These are phyloP conservation scores for Cercophora sp. DNA, from an alignment of 495 filamentous ascomycete species.

Conservation along the genomic window DNA sequence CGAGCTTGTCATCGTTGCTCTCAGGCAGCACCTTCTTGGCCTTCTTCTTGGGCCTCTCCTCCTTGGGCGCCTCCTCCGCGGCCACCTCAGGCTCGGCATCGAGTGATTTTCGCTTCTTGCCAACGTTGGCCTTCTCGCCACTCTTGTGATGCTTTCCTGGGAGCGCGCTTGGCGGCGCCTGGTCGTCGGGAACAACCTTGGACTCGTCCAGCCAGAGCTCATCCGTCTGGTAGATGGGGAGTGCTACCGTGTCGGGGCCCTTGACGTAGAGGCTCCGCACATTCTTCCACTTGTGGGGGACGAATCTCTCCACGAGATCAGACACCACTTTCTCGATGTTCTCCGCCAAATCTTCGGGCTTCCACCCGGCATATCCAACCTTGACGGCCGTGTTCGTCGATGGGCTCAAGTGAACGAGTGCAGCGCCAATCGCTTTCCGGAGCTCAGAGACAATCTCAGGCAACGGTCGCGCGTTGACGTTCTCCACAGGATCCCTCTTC, in stretches of 20 bases:
- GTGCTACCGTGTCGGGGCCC: constrained; percentile 73
- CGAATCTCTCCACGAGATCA: constrained; percentile 66
- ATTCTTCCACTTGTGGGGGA: constrained; percentile 80
- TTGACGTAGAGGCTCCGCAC: constrained; percentile 84
- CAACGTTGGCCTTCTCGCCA: constrained; percentile 53
- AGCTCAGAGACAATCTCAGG: constrained; percentile 65
- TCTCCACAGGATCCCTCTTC: constrained; percentile 31
- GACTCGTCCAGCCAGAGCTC: constrained; percentile 83
- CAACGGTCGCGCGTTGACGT: constrained; percentile 39
- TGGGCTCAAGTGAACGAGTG: constrained; percentile 51
- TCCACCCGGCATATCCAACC: constrained; percentile 68
- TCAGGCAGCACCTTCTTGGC: constrained; percentile 38
- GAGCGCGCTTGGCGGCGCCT: constrained; percentile 44
- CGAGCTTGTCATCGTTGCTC: constrained; percentile 16
- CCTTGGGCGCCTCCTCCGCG: constrained; percentile 39
- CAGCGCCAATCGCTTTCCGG: constrained; percentile 61
- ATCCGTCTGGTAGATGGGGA: constrained; percentile 88
- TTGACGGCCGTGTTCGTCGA: constrained; percentile 47
- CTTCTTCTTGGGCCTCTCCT: constrained; percentile 51
- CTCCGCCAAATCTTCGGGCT: constrained; percentile 67
- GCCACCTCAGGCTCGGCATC: constrained; percentile 36
- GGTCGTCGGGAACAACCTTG: constrained; percentile 66
- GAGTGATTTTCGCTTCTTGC: constrained; percentile 63
- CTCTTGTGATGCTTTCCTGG: constrained; percentile 29
- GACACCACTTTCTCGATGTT: constrained; percentile 72